Conservation (phyloP, 1,284 basidiomycete species). For the Uromyces viciae-fabae region DNA sequence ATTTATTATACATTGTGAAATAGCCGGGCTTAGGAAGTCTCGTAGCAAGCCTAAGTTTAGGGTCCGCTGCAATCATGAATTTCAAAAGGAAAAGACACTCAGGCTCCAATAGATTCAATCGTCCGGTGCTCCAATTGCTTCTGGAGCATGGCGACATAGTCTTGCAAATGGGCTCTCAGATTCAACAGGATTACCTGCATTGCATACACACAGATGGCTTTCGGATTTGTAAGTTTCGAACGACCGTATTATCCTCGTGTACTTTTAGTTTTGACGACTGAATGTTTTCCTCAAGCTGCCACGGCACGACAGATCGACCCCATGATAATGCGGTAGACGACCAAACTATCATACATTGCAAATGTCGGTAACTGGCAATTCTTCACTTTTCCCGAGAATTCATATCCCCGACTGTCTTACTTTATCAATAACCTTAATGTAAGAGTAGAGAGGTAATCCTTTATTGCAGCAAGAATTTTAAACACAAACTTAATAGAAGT, state of each 20-base stretch:
- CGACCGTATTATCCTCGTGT: not conserved
- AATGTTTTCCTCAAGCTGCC: not conserved
- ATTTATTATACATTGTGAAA: not conserved
- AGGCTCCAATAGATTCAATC: not conserved
- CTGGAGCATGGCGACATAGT: conserved; percentile 37
- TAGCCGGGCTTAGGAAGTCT: conserved; percentile 18
- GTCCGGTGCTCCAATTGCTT: conserved; percentile 10
- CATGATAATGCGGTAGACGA: not conserved
- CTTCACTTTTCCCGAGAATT: too few species aligned
- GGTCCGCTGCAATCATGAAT: conserved; percentile 31
- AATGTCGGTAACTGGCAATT: too few species aligned
- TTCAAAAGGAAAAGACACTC: conserved; percentile 23
- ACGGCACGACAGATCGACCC: not conserved
- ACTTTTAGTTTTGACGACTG: not conserved
- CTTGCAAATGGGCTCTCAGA: conserved; percentile 18
- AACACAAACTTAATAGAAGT: too few species aligned
- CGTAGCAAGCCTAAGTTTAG: conserved; percentile 35
- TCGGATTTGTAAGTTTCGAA: conserved; percentile 16
- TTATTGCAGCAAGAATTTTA: too few species aligned
- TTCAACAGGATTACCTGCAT: conserved; percentile 21
- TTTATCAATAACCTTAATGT: not conserved
- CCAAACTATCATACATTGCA: too few species aligned
- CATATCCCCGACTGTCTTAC: not conserved
- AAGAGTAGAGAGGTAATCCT: too few species aligned
- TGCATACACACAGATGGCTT: conserved; percentile 31